Base-by-base conservation (phyloP, 73 alveolate species). In the Urostyla sp. region DNA sequence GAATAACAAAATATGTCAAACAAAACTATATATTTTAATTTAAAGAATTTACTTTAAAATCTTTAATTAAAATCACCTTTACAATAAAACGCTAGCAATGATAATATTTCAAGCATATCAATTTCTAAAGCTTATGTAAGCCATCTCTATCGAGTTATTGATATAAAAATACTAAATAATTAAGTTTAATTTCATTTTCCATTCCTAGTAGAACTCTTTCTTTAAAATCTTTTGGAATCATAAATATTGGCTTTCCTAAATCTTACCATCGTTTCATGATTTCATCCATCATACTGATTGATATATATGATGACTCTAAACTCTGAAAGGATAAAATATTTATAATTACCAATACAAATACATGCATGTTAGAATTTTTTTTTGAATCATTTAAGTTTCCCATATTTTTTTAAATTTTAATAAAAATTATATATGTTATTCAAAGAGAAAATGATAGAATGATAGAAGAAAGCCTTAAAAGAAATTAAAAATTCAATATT, bases 171-270 rank as follows among this genome's bases (percentile, higher is more conserved):
- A 75, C 87, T 18, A 54, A 35, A 61, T 84, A 84, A 57, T 84
- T 84, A 18, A 84, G 77, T 36, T 60, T 73, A 8, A 84, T 54
- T 34, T 74, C 87, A 21, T 27, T n/a, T 23, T 84, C 92, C 92
- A 84, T 84, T 45, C 50, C 57, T n/a, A 21, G 40, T 27, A 84
- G 78, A 7, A 84, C 58, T 13, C 53, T 48, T 37, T 84, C 91
- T 55, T 72, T 69, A 75, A 83, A 83, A 34, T 83, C 91, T 53
- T 78, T 54, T 0, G 91, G 91, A 0, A 83, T 74, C 91, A 83
- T 83, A 40, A 67, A 83, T 21, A 83, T 35, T 0, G 91, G 91
- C 67, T 78, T 52, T 21, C 91, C 84, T 52, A 63, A 21, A 27
- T 67, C 87, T 1, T 45, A 23, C 91, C 91, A 83, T 40, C 91